phyloP scores from a whole-genome alignment of 345 rosid genomes.

The Eucalyptus pauciflora region DNA sequence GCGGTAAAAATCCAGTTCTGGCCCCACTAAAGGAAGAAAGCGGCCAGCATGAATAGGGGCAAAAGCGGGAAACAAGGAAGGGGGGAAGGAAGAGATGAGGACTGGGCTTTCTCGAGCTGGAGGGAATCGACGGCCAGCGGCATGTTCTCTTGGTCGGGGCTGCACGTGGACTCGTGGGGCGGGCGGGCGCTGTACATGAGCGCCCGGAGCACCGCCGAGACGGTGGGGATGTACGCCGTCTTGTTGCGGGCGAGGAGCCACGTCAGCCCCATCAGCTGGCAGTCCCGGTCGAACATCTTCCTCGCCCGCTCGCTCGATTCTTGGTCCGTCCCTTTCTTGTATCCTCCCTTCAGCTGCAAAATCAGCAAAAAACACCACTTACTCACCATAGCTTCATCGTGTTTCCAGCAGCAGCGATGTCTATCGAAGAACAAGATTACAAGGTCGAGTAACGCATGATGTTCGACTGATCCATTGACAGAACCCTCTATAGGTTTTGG shows the following conservation, averaged over 20 bases:
- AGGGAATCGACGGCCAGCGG: constrained; percentile 98
- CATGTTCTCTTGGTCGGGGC: constrained; percentile 99
- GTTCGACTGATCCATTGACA: neutral
- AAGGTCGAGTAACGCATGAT: neutral
- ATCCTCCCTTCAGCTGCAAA: constrained; percentile 59
- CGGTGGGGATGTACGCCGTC: constrained; percentile 93
- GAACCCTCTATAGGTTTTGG: neutral
- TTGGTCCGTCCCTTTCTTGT: constrained; percentile 22
- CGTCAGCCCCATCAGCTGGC: constrained; percentile 97
- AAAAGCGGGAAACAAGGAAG: neutral
- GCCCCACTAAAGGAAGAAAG: neutral
- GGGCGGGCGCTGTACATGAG: constrained; percentile 86
- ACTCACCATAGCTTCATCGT: neutral
- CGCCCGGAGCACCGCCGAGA: constrained; percentile 91
- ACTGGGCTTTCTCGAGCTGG: constrained; percentile 42
- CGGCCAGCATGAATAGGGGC: neutral
- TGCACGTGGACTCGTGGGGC: constrained; percentile 67
- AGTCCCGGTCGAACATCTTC: constrained; percentile 87
- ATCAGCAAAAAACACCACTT: neutral
- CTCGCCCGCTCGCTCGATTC: constrained; percentile 46
- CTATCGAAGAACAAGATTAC: neutral
- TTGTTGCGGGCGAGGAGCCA: constrained; percentile 97
- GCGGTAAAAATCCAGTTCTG: neutral
- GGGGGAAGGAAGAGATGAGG: constrained; percentile 20
- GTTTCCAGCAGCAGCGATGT: neutral